phyloP scores from a whole-genome alignment of 192 early-diverging fungal genomes.

The Coemansia sp. region DNA sequence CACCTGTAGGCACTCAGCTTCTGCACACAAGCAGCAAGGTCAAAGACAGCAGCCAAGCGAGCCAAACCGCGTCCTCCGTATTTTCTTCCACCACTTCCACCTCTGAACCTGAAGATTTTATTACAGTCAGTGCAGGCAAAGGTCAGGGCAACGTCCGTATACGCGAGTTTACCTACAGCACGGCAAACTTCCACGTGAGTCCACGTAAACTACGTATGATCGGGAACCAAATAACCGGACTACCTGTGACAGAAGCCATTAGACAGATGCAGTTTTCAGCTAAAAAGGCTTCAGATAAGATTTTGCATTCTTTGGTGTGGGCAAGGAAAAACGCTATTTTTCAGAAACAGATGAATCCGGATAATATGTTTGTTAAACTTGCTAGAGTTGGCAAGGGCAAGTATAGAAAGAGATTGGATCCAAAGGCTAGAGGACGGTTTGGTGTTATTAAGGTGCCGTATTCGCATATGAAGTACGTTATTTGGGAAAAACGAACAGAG shows the following conservation, averaged over 20 bases:
- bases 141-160: slow-evolving; percentile 21
- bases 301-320: slow-evolving; percentile 67
- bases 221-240: slow-evolving; percentile 67
- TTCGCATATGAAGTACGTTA: slow-evolving; percentile 77
- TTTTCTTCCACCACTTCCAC: slow-evolving; percentile 3
- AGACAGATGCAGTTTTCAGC: slow-evolving; percentile 75
- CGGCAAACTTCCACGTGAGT: slow-evolving; percentile 68
- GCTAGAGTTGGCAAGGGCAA: slow-evolving; percentile 87
- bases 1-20: background rate
- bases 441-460: slow-evolving; percentile 74
- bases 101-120: background rate
- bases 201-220: slow-evolving; percentile 72
- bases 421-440: slow-evolving; percentile 75
- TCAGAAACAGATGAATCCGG: slow-evolving; percentile 64
- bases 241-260: slow-evolving; percentile 70
- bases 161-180: slow-evolving; percentile 45
- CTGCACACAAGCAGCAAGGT: background rate
- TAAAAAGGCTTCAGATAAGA: slow-evolving; percentile 63
- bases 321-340: slow-evolving; percentile 67
- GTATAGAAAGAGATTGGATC: slow-evolving; percentile 71
- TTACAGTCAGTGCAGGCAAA: slow-evolving; percentile 5
- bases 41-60: background rate
- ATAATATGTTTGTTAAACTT: slow-evolving; percentile 64
- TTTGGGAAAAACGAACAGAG: slow-evolving; percentile 62
- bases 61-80: slow-evolving; percentile 25